Evolutionary conservation across 768 basidiomycete species (phyloP).

Genomic region (Calocybe gangraenosa): DNA sequence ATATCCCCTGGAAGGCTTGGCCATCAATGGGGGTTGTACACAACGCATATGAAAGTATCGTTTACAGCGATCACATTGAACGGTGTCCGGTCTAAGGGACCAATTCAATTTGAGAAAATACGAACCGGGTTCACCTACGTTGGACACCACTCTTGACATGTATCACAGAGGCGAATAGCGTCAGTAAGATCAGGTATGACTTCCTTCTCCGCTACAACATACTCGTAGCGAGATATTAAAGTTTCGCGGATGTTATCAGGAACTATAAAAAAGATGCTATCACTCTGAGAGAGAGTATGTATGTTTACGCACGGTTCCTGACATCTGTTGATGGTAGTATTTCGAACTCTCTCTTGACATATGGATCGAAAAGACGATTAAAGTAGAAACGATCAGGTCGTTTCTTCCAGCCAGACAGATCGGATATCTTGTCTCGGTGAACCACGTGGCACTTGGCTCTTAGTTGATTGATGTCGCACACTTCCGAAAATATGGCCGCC

Average conservation of each 20-base stretch:
- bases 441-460: conserved; percentile 91
- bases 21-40: conserved; percentile 83
- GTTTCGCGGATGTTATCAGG: conserved; percentile 77
- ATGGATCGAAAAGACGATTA: conserved; percentile 92
- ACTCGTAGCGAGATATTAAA: conserved; percentile 84
- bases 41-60: conserved; percentile 93
- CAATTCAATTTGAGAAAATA: conserved; percentile 4
- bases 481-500: conserved; percentile 94
- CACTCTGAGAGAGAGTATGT: conserved; percentile 17
- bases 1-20: conserved; percentile 94
- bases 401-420: conserved; percentile 92
- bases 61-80: conserved; percentile 90
- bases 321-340: conserved; percentile 85
- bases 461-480: conserved; percentile 92
- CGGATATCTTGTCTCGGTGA: conserved; percentile 93
- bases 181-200: conserved; percentile 89
- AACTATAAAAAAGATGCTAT: conserved; percentile 41
- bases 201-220: conserved; percentile 93
- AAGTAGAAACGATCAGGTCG: conserved; percentile 96
- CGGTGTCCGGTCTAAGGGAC: conserved; percentile 66
- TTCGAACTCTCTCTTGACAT: conserved; percentile 97
- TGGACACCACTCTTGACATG: conserved; percentile 87
- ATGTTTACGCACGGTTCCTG: conserved; percentile 69
- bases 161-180: conserved; percentile 75
- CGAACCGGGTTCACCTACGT: conserved; percentile 49